Evolutionary conservation across 2,329 filamentous ascomycete genomes (phyloP).

Genomic region (Cercospora brassicicola): DNA sequence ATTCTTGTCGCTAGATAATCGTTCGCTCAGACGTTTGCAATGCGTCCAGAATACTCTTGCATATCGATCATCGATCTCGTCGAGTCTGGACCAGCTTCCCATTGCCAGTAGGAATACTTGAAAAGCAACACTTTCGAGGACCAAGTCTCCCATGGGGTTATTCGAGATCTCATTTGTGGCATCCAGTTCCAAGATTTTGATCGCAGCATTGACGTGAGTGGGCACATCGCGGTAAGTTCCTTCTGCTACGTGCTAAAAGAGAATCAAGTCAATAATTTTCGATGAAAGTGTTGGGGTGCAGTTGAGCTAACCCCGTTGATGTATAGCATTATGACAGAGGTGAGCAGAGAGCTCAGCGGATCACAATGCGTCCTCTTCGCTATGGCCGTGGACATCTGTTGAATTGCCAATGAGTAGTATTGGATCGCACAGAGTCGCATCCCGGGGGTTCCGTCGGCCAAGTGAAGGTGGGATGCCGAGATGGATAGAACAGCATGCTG

Average conservation of each 20-base stretch:
- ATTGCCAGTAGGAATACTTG: not conserved
- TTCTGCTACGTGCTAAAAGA: not conserved
- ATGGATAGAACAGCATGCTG: not conserved
- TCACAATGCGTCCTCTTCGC: not conserved
- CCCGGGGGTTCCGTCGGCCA: no score
- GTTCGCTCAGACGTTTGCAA: no score
- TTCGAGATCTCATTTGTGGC: not conserved
- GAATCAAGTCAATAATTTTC: not conserved
- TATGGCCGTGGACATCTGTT: not conserved
- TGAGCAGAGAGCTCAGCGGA: not conserved
- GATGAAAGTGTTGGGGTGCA: rapidly evolving
- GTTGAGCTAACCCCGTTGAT: not conserved
- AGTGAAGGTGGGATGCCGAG: no score
- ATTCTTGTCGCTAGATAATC: no score
- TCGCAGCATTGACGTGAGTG: not conserved
- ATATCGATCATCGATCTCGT: not conserved
- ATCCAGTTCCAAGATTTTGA: not conserved
- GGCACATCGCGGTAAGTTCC: not conserved
- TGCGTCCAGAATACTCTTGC: not conserved
- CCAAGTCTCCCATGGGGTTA: not conserved
- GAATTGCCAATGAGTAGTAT: not conserved
- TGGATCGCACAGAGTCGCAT: not conserved
- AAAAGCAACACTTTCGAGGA: not conserved
- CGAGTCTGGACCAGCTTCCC: not conserved
- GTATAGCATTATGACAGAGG: constrained; percentile 1